Evolutionary conservation across 2,329 filamentous ascomycete species (phyloP).

Genomic region (Aspergillus piperis): DNA sequence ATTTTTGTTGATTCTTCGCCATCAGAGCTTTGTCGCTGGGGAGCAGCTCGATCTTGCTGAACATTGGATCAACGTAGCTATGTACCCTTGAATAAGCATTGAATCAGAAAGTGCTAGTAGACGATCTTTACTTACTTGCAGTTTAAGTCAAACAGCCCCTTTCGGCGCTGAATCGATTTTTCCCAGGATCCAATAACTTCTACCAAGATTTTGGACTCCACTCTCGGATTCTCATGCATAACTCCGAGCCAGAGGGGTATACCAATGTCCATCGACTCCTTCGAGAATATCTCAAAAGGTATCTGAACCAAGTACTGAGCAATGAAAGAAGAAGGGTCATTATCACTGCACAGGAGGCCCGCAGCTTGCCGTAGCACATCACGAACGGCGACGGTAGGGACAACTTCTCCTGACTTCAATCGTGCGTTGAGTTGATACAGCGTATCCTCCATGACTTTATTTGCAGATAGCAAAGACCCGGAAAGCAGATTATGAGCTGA

Average conservation of each 20-base stretch:
- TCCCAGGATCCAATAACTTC: slow-evolving; percentile 94
- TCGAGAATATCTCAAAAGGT: slow-evolving; percentile 89
- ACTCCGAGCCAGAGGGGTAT: slow-evolving; percentile 96
- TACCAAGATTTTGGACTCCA: slow-evolving; percentile 81
- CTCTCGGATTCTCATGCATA: slow-evolving; percentile 88
- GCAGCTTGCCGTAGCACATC: slow-evolving; percentile 83
- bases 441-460: slow-evolving; percentile 55
- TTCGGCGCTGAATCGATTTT: slow-evolving; percentile 70
- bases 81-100: slow-evolving; percentile 13
- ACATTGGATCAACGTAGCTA: slow-evolving; percentile 82
- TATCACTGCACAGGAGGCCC: slow-evolving; percentile 77
- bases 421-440: slow-evolving; percentile 73
- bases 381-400: slow-evolving; percentile 73
- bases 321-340: slow-evolving; percentile 73
- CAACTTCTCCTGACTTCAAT: slow-evolving; percentile 67
- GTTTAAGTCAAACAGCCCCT: slow-evolving; percentile 76
- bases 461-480: slow-evolving; percentile 23
- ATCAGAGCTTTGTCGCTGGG: slow-evolving; percentile 80
- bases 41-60: slow-evolving; percentile 85
- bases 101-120: slow-evolving; percentile 1
- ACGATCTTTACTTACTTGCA: slow-evolving; percentile 56
- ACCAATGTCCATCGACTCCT: slow-evolving; percentile 92
- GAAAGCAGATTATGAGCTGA: slow-evolving; percentile 15
- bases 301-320: slow-evolving; percentile 87
- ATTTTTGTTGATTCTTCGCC: slow-evolving; percentile 71